Evolutionary conservation across 495 filamentous ascomycete species (phyloP), one percentile per base, ranked within the genome.

Genomic region (Talaromyces thailandensis): DNA sequence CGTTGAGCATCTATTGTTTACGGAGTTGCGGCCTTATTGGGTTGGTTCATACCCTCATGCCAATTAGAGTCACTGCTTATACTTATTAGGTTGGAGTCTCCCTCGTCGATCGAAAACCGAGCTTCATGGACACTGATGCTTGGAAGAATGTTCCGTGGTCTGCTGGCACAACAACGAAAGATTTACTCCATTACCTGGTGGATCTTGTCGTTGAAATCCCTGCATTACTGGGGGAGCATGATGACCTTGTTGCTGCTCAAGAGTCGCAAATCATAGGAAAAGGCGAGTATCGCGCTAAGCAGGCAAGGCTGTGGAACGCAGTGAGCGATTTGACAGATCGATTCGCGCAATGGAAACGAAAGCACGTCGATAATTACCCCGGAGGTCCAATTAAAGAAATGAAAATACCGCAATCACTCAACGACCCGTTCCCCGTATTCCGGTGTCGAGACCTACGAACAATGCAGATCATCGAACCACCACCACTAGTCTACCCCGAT

Each of bases 71-170:
- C 6, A 64, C 67, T 45, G 66, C 37, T 26, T 16, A 28, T 28
- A 35, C 5, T 18, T 23, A 23, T 14, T 58, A 37, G 74, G 74
- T 77, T 56, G 73, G 68, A 5, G 73, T 71, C 6, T 70, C 75
- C 21, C 57, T 78, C 24, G 64, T 71, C 43, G 59, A 45, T 57
- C 74, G 76, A 23, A 57, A 64, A 24, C 69, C 73, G 7, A 71
- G 72, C 4, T 79, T 78, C 56, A 66, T 79, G 26, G 71, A 73
- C 14, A 67, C 60, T 23, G 69, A 76, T 35, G 75, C 76, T 40
- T 79, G 76, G 76, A 78, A 75, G 55, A 79, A 70, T 26, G 65
- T 79, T 23, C 76, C 76, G 0, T 79, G 76, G 76, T 72, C 75
- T 31, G 70, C 69, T 29, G 70, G 69, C 2, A 77, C 75, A 26